Base-by-base conservation (phyloP, 257 asterid species). In the Fraxinus cuspidata region DNA sequence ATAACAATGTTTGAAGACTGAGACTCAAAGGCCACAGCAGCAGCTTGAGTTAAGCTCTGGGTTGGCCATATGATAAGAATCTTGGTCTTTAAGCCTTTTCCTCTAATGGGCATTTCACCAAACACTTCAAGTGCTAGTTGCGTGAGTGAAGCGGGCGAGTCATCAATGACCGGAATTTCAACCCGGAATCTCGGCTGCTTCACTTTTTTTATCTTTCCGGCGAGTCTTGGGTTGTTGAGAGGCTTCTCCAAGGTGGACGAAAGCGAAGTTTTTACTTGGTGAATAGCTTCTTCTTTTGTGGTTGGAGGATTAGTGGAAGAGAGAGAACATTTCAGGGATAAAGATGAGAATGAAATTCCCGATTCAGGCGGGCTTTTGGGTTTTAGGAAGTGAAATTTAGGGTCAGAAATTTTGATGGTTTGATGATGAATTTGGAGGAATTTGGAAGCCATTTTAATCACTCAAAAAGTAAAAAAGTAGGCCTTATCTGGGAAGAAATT, bases 141-240 rank as follows among this genome's bases (percentile, higher is more conserved):
- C 5, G 88, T 80, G 49, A 93, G 89, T 15, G 97, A 87, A 71
- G 85, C 71, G 2, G 90, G 87, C 0, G 98, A 90, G 72, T 95
- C 99, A 35, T 95, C 98, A 3, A 84, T 47, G 70, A 95, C 89
- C 15, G 97, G 98, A 68, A 95, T 90, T 70, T 91, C 97, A 9
- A 93, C 93, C 12, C 93, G 93, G 35, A 92, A 88, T 58, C 92
- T 89, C 27, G 97, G 94, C 83, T 93, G 98, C 87, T 91, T 93
- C n/a, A 85, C 49, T 80, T 88, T 93, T 96, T 91, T 93, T 74
- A 95, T 66, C 84, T 89, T 93, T 21, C 93, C 94, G 28, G 96
- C 77, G 64, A 91, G 94, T 75, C 84, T 92, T 7, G 96, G 94
- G 81, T 87, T 89, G 94, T 90, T 92, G 77, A 92, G 94, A 56